Conservation (phyloP, 495 filamentous ascomycete species). For the Penicillium argentinense region DNA sequence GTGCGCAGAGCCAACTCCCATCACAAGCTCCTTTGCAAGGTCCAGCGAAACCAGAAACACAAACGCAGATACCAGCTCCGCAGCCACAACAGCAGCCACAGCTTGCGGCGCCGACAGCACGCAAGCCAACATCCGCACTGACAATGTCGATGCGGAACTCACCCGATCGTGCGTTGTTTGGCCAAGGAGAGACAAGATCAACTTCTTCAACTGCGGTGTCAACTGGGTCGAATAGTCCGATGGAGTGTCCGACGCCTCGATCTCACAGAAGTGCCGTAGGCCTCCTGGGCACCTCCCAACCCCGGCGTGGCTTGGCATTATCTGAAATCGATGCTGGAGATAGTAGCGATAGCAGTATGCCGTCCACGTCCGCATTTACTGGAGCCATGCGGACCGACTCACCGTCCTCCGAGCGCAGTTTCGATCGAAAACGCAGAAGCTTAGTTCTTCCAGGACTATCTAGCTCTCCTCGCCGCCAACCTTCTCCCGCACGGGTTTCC, state of each 20-base stretch:
- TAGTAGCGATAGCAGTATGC: conserved; percentile 85
- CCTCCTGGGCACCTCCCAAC: conserved; percentile 60
- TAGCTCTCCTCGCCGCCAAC: conserved; percentile 75
- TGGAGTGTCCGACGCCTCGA: conserved; percentile 86
- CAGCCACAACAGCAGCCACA: conserved; percentile 9
- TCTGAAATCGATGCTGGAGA: conserved; percentile 75
- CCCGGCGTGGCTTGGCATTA: conserved; percentile 67
- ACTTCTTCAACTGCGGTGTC: conserved; percentile 66
- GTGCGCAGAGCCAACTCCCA: background rate
- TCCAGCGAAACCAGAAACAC: no score
- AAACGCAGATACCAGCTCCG: background rate
- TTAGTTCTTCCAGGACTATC: conserved; percentile 71
- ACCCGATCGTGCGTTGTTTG: conserved; percentile 29
- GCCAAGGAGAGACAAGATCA: conserved; percentile 44
- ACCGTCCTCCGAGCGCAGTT: conserved; percentile 79
- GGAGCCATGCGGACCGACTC: conserved; percentile 77
- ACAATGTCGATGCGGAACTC: conserved; percentile 47
- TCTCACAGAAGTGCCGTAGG: conserved; percentile 73
- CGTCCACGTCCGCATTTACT: conserved; percentile 69
- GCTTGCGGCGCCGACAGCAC: conserved; percentile 20
- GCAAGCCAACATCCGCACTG: conserved; percentile 36
- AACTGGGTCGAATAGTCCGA: conserved; percentile 82
- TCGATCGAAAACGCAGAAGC: conserved; percentile 83
- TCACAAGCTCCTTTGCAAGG: no score
- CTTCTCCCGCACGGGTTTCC: conserved; percentile 73